Evolutionary conservation across 345 rosid species (phyloP), one percentile per base, ranked within the genome.

Genomic region (Boechera divaricarpa): DNA sequence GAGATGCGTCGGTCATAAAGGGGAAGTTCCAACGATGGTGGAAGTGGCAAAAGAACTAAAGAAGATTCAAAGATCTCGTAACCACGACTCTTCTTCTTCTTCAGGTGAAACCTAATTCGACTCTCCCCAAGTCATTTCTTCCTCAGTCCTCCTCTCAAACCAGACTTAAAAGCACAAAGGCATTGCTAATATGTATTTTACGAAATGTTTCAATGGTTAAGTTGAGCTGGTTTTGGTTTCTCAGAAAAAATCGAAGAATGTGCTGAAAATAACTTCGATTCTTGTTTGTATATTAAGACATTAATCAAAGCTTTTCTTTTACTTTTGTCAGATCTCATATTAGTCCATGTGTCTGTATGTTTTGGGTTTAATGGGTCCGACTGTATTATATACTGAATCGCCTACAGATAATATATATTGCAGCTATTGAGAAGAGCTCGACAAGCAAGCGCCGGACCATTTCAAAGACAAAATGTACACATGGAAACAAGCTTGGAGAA

Each of bases 1-100:
- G 60, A 55, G 60, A 55, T 55, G 60, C 36, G 1, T 29, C 18
- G 60, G 60, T 13, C 36, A 0, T 55, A 29, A 0, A 2, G 36
- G 36, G 9, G 36, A 55, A 29, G 18, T 55, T 55, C 60, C 60
- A 55, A 29, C 16, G 7, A 55, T 55, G 60, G 60, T 29, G 36
- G 60, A 55, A 29, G 60, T 55, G 8, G 60, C 60, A 1, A 55
- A 55, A 55, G 60, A 55, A 55, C 60, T 55, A 29, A 55, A 26
- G 36, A 55, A 28, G 16, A 55, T 55, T 1, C 60, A 55, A 29
- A 11, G 59, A 54, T 41, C 6, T 57, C 24, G 5, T 16, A 8
- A 0, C 0, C 7, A n/a, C 3, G 63, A 5, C 9, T 10, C 29
- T 18, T 35, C 64, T 16, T 36, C 15, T 16, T 4, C 29, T 59